Base-by-base conservation (phyloP, 2,329 filamentous ascomycete species). In the Dendryphion nanum region DNA sequence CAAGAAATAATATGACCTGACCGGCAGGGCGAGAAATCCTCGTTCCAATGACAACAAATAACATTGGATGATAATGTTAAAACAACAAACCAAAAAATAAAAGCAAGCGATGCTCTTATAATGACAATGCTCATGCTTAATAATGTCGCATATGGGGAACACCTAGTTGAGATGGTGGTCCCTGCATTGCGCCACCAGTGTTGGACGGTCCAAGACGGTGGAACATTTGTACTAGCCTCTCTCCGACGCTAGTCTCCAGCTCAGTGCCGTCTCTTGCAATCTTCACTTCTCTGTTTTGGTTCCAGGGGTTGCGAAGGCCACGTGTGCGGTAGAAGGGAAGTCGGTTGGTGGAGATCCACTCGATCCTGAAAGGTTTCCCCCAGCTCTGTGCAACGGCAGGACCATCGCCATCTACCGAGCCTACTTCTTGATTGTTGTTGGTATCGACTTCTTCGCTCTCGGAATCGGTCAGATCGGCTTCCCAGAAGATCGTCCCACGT, bases 401-500 rank as follows among this genome's bases (percentile, higher is more conserved):
- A 13, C 54, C 50, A 16, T 62, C 53, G 20, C 75, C 73, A n/a
- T 68, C 67, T 1, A 63, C 54, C 6, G 48, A 49, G 7, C 35
- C 54, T 58, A 54, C 69, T 13, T 59, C 46, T 20, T 51, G 59
- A 5, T 61, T 59, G 3, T 63, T 59, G 6, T 61, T 59, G 3
- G 62, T 66, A 18, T 67, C 65, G 4, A 73, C 73, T n/a, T 76
- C 76, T 15, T 69, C 69, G 6, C 68, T 73, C 30, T 71, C 71
- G 17, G 66, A 61, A 15, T 82, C 81, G 1, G 79, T 78, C 20
- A 74, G 66, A 34, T 91, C 84, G 5, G 84, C 83, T 63, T 97
- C 91, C 91, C 91, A 97, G 57, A 97, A 97, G 28, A 96, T 95
- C 0, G 90, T 96, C 0, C 91, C 91, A n/a, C 91, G 79, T 1